phyloP scores from a whole-genome alignment of 1,284 basidiomycete species.

The Nidula niveotomentosa region DNA sequence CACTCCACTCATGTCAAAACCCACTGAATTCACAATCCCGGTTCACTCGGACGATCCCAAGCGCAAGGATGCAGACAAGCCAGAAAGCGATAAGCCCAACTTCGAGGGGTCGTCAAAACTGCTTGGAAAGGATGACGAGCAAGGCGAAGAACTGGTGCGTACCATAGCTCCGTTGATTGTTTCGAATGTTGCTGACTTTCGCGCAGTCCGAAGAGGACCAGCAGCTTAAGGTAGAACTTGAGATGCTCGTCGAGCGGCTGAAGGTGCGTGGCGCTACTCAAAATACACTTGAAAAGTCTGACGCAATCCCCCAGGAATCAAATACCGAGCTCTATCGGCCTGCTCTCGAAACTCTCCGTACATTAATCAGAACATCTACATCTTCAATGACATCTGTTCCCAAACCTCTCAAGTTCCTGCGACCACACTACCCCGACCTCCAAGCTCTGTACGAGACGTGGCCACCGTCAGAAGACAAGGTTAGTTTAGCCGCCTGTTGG shows the following conservation, averaged over 20 bases:
- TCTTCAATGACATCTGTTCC: conserved; percentile 99
- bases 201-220: conserved; percentile 91
- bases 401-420: conserved; percentile 98
- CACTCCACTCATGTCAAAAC: conserved; percentile 47
- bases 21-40: conserved; percentile 53
- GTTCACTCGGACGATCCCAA: conserved; percentile 74
- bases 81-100: conserved; percentile 64
- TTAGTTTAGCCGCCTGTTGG: conserved; percentile 23
- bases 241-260: conserved; percentile 96
- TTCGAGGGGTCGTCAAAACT: conserved; percentile 48
- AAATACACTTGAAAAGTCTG: neutral
- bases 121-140: conserved; percentile 51
- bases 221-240: conserved; percentile 93
- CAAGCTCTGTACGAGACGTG: conserved; percentile 83
- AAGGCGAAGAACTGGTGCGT: conserved; percentile 84
- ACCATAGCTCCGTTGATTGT: conserved; percentile 2
- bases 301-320: conserved; percentile 65
- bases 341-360: conserved; percentile 92
- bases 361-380: conserved; percentile 94
- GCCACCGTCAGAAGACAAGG: conserved; percentile 80
- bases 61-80: conserved; percentile 54
- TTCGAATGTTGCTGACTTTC: conserved; percentile 9
- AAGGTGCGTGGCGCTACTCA: conserved; percentile 53
- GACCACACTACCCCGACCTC: conserved; percentile 92
- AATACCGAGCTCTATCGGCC: conserved; percentile 85